Conservation (phyloP, 805 yeast species). For the Diddensiella caesifluorescens region DNA sequence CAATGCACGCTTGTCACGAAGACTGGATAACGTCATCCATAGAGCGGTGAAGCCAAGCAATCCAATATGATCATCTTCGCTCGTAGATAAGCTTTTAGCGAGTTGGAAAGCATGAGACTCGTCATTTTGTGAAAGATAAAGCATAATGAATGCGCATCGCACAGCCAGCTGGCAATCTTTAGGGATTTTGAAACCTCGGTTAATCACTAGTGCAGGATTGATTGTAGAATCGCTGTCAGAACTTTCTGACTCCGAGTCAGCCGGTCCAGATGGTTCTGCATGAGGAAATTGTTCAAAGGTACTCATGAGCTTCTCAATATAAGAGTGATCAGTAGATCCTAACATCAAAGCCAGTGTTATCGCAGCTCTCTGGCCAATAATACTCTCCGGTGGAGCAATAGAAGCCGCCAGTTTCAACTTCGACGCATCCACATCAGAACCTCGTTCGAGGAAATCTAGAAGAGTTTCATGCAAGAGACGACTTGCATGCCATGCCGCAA, state of each 20-base stretch:
- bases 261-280: not conserved
- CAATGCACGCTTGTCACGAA: conserved; percentile 16
- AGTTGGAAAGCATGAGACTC: conserved; percentile 15
- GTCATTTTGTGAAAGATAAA: conserved; percentile 16
- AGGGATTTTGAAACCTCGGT: conserved; percentile 7
- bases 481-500: conserved; percentile 29
- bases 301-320: conserved; percentile 22
- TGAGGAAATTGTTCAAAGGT: conserved; percentile 2
- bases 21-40: conserved; percentile 18
- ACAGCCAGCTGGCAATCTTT: conserved; percentile 27
- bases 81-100: conserved; percentile 11
- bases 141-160: conserved; percentile 24
- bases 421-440: conserved; percentile 10
- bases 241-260: not conserved
- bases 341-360: conserved; percentile 28
- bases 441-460: conserved; percentile 17
- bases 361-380: conserved; percentile 26
- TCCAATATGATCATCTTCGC: conserved; percentile 24
- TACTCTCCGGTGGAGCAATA: conserved; percentile 28
- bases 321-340: conserved; percentile 22
- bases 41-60: conserved; percentile 32
- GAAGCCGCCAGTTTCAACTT: conserved; percentile 19
- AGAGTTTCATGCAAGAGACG: conserved; percentile 24
- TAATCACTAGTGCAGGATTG: not conserved
- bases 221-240: conserved; percentile 2